Conservation (phyloP, 768 basidiomycete genomes). For the Lactarius indigo region DNA sequence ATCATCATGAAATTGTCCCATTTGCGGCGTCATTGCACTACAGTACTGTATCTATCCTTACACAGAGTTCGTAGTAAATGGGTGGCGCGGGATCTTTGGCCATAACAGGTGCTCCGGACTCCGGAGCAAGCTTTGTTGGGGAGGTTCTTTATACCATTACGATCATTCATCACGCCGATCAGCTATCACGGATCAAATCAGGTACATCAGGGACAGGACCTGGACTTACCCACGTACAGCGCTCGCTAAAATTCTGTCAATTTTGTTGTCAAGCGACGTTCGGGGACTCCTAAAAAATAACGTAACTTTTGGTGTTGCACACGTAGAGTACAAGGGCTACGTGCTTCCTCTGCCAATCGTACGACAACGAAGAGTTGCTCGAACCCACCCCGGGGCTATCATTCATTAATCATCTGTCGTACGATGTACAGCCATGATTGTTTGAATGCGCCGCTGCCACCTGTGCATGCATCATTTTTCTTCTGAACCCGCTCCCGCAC, state of each 20-base stretch:
- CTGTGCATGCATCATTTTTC: too few relatives aligned
- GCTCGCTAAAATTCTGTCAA: not conserved
- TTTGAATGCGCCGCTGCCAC: too few relatives aligned
- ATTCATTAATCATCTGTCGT: too few relatives aligned
- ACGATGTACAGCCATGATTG: too few relatives aligned
- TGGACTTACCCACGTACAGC: not conserved
- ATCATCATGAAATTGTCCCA: not conserved
- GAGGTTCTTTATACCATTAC: not conserved
- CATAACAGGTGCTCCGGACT: not conserved
- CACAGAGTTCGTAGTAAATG: not conserved
- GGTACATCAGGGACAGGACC: not conserved
- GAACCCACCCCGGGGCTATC: too few relatives aligned
- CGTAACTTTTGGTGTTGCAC: too few relatives aligned
- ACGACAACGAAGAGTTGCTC: too few relatives aligned
- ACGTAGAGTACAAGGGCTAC: too few relatives aligned
- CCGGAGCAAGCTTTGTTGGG: not conserved
- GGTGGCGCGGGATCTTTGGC: not conserved
- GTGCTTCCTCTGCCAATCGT: too few relatives aligned
- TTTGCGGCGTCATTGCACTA: not conserved
- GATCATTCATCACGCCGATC: not conserved
- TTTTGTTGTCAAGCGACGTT: too few relatives aligned
- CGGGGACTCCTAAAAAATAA: too few relatives aligned
- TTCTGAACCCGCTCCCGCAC: too few relatives aligned
- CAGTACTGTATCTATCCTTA: not conserved
- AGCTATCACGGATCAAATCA: not conserved